Percentiles rank a stretch among this genome's conserved stretches.
phyloP scores from a whole-genome alignment of 2,329 filamentous ascomycete species.

The Bipolaris oryzae region DNA sequence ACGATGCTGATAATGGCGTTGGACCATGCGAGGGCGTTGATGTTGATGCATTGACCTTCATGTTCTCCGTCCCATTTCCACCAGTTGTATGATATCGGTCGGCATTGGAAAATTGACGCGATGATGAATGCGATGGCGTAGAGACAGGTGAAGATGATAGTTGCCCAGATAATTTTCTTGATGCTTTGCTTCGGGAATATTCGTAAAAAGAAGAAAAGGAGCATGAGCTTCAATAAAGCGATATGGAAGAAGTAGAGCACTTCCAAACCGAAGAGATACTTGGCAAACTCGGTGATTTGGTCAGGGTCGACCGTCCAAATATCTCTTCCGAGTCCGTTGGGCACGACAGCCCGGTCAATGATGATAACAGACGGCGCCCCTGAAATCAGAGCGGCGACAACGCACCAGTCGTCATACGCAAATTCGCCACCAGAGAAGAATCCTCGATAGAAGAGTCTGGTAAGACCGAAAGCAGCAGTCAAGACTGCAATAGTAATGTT shows the following conservation, averaged over 20 bases:
- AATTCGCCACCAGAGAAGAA: slow-evolving; percentile 43
- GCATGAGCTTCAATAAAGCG: slow-evolving; percentile 33
- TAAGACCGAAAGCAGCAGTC: slow-evolving; percentile 42
- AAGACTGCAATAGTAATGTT: slow-evolving; percentile 46
- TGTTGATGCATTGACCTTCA: slow-evolving; percentile 43
- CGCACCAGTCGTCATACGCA: slow-evolving; percentile 49
- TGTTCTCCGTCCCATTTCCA: slow-evolving; percentile 35
- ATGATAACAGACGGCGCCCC: slow-evolving; percentile 37
- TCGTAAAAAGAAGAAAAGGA: slow-evolving; percentile 38
- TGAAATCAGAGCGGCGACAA: slow-evolving; percentile 28
- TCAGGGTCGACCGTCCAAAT: slow-evolving; percentile 56
- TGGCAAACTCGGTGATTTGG: slow-evolving; percentile 53
- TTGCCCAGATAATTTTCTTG: slow-evolving; percentile 22
- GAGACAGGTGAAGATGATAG: slow-evolving; percentile 33
- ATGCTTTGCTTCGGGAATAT: slow-evolving; percentile 36
- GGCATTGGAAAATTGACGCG: slow-evolving; percentile 40
- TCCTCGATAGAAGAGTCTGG: slow-evolving; percentile 49
- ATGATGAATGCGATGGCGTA: slow-evolving; percentile 30
- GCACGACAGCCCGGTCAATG: slow-evolving; percentile 25
- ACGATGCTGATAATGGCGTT: slow-evolving; percentile 44
- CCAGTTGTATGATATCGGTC: slow-evolving; percentile 44
- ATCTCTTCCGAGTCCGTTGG: slow-evolving; percentile 57
- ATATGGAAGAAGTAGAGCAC: slow-evolving; percentile 44
- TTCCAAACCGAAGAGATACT: slow-evolving; percentile 41
- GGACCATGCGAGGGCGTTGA: slow-evolving; percentile 43